Base-by-base conservation (phyloP, 176 grass and related monocot genomes). In the Phyllostachys edulis region DNA sequence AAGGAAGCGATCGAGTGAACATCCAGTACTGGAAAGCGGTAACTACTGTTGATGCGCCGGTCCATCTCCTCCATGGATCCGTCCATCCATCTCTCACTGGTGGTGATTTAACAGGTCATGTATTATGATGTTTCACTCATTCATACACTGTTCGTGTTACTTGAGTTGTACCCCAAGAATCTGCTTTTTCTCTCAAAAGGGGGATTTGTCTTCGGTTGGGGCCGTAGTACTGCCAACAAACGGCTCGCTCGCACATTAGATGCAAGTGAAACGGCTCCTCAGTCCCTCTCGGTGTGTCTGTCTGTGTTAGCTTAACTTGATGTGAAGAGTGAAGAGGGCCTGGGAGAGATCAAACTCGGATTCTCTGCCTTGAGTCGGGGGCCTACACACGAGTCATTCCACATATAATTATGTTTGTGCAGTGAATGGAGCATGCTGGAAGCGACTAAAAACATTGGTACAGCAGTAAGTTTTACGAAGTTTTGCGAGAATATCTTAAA, bases 101-200 rank as follows among this genome's bases (percentile, higher is more conserved):
- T 65, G 44, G 44, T 75, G 70, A 84, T 84, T 84, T 51, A 51
- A 75, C 81, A 17, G 81, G 70, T 52, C 13, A 7, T 7, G 59
- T 10, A 40, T 64, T 51, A 75, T 66, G 59, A 41, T 75, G 71
- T 54, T 67, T 45, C 27, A 38, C 11, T 65, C 44, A 45, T 73
- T 72, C 68, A 37, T 73, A 0, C n/a, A 34, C 32, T 34, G 1
- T 9, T 5, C 52, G 3, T 29, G 21, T 84, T 84, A 32, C 71
- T 84, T 84, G 71, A 84, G 71, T 40, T 84, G 5, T 65, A 84
- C 81, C 57, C 55, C 7, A 84, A 24, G 57, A 75, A 84, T 83
- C 79, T 32, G 42, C 17, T 63, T 73, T 59, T 8, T 9, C 34
- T 13, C 24, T 44, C 15, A 3, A 82, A 70, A 21, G 23, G 20